A percentile compares a stretch with the other conserved stretches of the same genome.
Evolutionary conservation across 371 early-diverging fungal genomes (phyloP).

Genomic region (Mucor sp.): DNA sequence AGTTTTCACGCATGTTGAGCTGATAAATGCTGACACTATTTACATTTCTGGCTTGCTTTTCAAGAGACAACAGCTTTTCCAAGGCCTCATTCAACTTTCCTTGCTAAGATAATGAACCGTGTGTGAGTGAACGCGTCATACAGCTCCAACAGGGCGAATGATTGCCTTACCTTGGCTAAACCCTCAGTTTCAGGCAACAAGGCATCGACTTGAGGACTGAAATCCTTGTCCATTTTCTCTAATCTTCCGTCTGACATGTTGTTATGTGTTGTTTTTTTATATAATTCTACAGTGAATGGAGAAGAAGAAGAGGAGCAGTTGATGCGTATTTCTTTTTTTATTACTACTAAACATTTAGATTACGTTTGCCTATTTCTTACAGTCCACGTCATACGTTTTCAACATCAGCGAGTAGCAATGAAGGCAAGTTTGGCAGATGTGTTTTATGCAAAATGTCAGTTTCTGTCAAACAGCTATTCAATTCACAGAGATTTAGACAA

Average conservation of each 20-base stretch:
- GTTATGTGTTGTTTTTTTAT: neutral
- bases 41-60: conserved; percentile 91
- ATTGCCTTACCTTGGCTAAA: conserved; percentile 60
- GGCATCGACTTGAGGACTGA: conserved; percentile 76
- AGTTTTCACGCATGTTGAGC: neutral
- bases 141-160: neutral
- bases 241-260: conserved; percentile 61
- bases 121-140: neutral
- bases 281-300: neutral
- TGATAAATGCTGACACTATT: conserved; percentile 12
- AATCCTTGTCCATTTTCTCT: conserved; percentile 94
- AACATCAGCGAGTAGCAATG: neutral
- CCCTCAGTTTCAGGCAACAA: conserved; percentile 80
- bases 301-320: neutral
- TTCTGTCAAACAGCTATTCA: too few species aligned
- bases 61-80: conserved; percentile 76
- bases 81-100: conserved; percentile 80
- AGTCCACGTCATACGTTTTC: conserved; percentile 4
- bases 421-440: neutral
- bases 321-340: neutral
- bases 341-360: neutral
- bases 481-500: too few species aligned
- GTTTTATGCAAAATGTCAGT: neutral
- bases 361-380: conserved; percentile 5
- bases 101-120: conserved; percentile 41